Evolutionary conservation across 306 rosid genomes (phyloP).

Genomic region (Citrullus mucosospermus): DNA sequence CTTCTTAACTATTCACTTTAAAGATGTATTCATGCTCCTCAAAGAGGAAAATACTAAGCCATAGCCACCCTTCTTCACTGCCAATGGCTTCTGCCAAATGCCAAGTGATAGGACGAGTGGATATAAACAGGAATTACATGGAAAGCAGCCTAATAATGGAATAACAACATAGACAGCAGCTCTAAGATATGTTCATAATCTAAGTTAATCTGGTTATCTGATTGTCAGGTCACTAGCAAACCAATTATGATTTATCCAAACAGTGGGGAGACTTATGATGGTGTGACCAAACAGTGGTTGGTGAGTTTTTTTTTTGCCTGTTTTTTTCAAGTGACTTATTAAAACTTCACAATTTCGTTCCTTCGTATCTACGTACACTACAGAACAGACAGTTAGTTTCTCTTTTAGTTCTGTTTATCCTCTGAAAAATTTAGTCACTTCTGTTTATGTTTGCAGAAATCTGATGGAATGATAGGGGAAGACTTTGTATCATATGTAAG

Average conservation of each 20-base stretch:
- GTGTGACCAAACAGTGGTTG: slow-evolving; percentile 51
- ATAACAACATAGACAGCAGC: neutral
- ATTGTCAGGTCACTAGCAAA: slow-evolving; percentile 54
- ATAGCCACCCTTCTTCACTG: neutral
- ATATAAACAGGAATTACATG: neutral
- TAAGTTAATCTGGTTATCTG: neutral
- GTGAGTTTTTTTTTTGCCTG: slow-evolving; percentile 31
- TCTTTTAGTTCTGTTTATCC: neutral
- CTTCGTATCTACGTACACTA: neutral
- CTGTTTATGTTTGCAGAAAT: slow-evolving; percentile 28
- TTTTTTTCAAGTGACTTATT: neutral
- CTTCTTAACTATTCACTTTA: neutral
- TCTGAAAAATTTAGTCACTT: neutral
- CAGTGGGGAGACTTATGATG: slow-evolving; percentile 77
- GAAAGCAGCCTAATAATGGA: neutral
- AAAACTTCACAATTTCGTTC: neutral
- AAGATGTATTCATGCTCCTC: neutral
- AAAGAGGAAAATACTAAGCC: neutral
- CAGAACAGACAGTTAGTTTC: neutral
- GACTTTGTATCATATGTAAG: slow-evolving; percentile 59
- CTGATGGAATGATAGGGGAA: slow-evolving; percentile 32
- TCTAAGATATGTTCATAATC: neutral
- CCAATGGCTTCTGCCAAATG: neutral
- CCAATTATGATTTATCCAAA: slow-evolving; percentile 72
- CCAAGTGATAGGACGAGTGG: neutral